phyloP scores from a whole-genome alignment of 2,329 filamentous ascomycete genomes.

The Chaetomium globosum region DNA sequence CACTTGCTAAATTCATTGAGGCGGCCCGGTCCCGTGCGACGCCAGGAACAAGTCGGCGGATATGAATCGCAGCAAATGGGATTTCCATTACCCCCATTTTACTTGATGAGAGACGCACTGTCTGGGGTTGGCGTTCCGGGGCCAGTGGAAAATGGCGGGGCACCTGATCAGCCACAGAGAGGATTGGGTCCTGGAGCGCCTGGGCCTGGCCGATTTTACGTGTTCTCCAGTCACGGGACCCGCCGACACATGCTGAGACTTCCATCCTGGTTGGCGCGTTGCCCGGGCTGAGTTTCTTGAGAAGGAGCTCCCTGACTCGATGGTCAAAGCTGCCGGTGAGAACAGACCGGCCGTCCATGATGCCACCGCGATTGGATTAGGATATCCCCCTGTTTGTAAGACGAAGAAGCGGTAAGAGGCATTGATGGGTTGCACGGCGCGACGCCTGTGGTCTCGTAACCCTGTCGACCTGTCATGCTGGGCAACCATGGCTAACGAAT shows the following conservation, averaged over 20 bases:
- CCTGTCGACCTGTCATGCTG: background rate
- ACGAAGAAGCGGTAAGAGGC: constrained; percentile 34
- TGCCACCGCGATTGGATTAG: constrained; percentile 28
- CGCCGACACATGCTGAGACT: constrained; percentile 1
- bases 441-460: constrained; percentile 1
- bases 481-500: background rate
- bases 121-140: constrained; percentile 33
- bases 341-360: constrained; percentile 26
- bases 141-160: constrained; percentile 39
- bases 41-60: constrained; percentile 25
- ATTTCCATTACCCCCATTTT: constrained; percentile 41
- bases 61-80: constrained; percentile 18
- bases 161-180: constrained; percentile 31
- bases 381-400: constrained; percentile 19
- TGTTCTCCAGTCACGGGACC: constrained; percentile 36
- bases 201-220: constrained; percentile 32
- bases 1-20: constrained; percentile 25
- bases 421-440: constrained; percentile 23
- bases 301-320: background rate
- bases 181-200: constrained; percentile 10
- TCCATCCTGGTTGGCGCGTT: constrained; percentile 2
- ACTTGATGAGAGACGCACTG: constrained; percentile 36
- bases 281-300: constrained; percentile 1
- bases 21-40: constrained; percentile 33
- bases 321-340: constrained; percentile 27